Base-by-base conservation (phyloP, 306 rosid species). In the Datisca glomerata region DNA sequence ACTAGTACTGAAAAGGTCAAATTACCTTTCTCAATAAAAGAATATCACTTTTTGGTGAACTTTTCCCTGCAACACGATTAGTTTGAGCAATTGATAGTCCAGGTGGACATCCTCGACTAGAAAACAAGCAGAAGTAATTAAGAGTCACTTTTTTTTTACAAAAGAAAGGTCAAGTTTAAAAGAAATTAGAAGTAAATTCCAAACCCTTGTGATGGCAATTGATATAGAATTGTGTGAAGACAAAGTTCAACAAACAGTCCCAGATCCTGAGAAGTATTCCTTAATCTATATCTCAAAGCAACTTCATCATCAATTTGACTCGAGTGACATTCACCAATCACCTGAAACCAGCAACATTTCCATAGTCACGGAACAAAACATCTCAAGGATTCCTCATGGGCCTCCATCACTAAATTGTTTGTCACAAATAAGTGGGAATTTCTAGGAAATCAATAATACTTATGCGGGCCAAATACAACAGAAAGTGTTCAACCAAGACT, bases 81-180 rank as follows among this genome's bases (percentile, higher is more conserved):
- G 75, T 72, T 77, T 79, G 83, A 53, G 68, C 65, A 66, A 76
- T 63, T 14, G 97, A 83, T 40, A 87, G 97, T 56, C 97, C 97
- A 42, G 85, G 84, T 12, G 77, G 71, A 50, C 62, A 65, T 48
- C 74, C 77, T 45, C 79, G 80, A 44, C 93, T 79, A 64, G 47
- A 59, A 59, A 59, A 33, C n/a, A 66, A 51, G 24, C 52, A 68
- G 19, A 43, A 67, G 51, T 49, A 20, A 41, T 35, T 51, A 55
- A 43, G 28, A 63, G 2, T 24, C 15, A 24, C 15, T 44, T 41
- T 24, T 16, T 19, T 39, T 43, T 17, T 21, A 7, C 16, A 15
- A 52, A 8, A 25, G 24, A 51, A 24, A 9, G n/a, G 18, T 39
- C 17, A 39, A 18, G 46, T 23, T 51, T 24, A 2, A 38, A 22